phyloP scores from a whole-genome alignment of 805 yeast species.

The Ogataea nonfermentans region DNA sequence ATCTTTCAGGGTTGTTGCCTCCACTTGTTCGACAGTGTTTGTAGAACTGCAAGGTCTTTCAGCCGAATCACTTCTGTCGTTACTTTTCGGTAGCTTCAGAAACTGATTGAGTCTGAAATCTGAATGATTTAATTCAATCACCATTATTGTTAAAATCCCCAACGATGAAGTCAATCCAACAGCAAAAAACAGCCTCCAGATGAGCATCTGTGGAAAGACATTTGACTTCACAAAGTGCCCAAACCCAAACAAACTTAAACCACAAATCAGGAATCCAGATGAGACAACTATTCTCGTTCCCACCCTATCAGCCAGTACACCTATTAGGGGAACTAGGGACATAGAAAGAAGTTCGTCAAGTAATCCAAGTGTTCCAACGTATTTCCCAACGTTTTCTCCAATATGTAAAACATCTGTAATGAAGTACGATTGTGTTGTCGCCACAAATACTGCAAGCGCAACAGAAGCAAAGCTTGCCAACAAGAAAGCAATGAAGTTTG shows the following conservation, averaged over 20 bases:
- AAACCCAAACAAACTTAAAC: constrained; percentile 47
- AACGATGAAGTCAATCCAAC: constrained; percentile 51
- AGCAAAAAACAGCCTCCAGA: constrained; percentile 57
- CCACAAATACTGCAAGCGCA: constrained; percentile 30
- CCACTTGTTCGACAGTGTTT: neutral
- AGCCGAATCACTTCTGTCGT: neutral
- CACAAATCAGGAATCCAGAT: constrained; percentile 47
- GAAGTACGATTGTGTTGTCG: constrained; percentile 33
- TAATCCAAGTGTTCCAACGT: constrained; percentile 49
- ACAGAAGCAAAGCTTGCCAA: constrained; percentile 23
- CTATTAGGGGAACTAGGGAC: constrained; percentile 56
- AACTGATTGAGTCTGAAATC: constrained; percentile 37
- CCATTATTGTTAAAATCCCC: constrained; percentile 48
- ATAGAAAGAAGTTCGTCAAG: constrained; percentile 60
- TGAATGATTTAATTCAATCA: constrained; percentile 46
- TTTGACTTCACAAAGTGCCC: constrained; percentile 40
- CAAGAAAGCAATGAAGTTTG: constrained; percentile 28
- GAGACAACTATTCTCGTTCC: constrained; percentile 57
- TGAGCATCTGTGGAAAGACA: constrained; percentile 49
- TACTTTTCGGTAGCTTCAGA: too few species aligned
- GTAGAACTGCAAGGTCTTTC: too few species aligned
- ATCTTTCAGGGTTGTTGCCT: constrained; percentile 13
- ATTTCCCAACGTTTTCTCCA: constrained; percentile 38
- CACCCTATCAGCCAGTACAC: constrained; percentile 58
- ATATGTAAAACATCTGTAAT: constrained; percentile 33